Evolutionary conservation across 2,329 filamentous ascomycete species (phyloP).

Genomic region (Verticillium isaacii): DNA sequence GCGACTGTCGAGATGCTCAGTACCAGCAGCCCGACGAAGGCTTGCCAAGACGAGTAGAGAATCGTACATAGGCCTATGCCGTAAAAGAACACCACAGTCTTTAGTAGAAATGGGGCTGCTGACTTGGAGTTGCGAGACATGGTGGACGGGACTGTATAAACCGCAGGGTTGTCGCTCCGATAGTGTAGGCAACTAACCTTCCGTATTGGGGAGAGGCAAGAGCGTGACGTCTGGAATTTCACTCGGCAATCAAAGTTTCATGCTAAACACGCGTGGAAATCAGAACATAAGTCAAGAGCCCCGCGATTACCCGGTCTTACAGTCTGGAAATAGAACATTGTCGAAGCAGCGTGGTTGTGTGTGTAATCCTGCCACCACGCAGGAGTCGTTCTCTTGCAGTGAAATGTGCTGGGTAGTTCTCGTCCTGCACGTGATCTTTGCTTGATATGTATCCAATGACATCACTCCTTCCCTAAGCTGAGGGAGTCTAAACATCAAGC

Average conservation of each 20-base stretch:
- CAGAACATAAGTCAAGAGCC: too few relatives aligned
- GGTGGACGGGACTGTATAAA: neutral
- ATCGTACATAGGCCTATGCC: slow-evolving; percentile 1
- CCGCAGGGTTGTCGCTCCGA: too few relatives aligned
- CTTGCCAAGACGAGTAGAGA: neutral
- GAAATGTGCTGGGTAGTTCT: neutral
- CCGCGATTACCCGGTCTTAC: too few relatives aligned
- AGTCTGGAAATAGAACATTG: too few relatives aligned
- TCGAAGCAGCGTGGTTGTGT: too few relatives aligned
- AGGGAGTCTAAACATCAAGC: neutral
- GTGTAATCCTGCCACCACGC: too few relatives aligned
- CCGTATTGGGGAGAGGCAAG: too few relatives aligned
- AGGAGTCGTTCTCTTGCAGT: neutral
- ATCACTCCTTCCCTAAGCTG: neutral
- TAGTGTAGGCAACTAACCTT: too few relatives aligned
- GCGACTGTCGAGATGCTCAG: slow-evolving; percentile 3
- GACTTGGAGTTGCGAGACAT: slow-evolving; percentile 2
- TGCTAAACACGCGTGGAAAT: too few relatives aligned
- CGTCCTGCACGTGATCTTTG: neutral
- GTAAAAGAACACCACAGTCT: slow-evolving; percentile 5
- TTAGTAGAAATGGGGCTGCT: slow-evolving; percentile 5
- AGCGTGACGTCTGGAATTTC: too few relatives aligned
- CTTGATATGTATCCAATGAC: neutral
- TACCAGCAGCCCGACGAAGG: neutral
- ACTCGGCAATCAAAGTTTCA: too few relatives aligned